These are phyloP conservation scores for Colletotrichum paranaense DNA, from an alignment of 2,329 filamentous ascomycete genomes.

Conservation along the genomic window DNA sequence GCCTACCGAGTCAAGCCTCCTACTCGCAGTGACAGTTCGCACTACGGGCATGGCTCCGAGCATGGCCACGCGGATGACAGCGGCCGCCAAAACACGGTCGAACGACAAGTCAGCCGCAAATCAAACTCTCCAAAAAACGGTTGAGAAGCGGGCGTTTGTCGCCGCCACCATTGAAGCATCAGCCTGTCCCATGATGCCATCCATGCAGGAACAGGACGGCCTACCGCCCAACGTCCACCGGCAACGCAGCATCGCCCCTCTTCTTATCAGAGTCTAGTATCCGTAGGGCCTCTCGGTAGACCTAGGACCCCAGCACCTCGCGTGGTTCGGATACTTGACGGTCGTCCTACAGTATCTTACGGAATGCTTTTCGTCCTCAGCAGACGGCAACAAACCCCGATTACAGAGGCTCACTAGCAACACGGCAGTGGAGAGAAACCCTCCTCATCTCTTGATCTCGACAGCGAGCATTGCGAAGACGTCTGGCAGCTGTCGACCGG, in stretches of 20 bases:
- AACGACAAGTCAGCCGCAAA: not conserved
- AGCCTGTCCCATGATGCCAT: constrained; percentile 20
- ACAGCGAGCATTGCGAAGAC: not conserved
- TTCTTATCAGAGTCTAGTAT: constrained; percentile 25
- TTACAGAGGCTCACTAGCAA: not conserved
- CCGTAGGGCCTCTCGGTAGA: not conserved
- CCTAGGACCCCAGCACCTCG: constrained; percentile 9
- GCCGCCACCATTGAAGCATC: not conserved
- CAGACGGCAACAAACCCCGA: not conserved
- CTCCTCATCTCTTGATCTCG: not conserved
- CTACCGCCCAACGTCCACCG: constrained; percentile 20
- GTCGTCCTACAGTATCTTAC: not conserved
- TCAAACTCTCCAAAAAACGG: not conserved
- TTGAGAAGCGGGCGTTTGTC: constrained; percentile 3
- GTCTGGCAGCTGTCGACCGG: not conserved
- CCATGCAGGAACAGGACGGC: constrained; percentile 23
- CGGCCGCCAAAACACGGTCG: not conserved
- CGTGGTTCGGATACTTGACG: not conserved
- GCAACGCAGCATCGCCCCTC: constrained; percentile 34
- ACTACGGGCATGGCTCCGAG: not conserved
- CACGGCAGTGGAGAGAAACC: not conserved
- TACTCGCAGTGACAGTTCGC: not conserved
- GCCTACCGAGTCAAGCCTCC: constrained; percentile 15
- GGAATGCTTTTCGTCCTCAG: not conserved
- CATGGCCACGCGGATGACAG: not conserved